Evolutionary conservation across 2,329 filamentous ascomycete genomes (phyloP), one percentile per base, ranked within the genome.

Genomic region (Didymellaceae sp.): DNA sequence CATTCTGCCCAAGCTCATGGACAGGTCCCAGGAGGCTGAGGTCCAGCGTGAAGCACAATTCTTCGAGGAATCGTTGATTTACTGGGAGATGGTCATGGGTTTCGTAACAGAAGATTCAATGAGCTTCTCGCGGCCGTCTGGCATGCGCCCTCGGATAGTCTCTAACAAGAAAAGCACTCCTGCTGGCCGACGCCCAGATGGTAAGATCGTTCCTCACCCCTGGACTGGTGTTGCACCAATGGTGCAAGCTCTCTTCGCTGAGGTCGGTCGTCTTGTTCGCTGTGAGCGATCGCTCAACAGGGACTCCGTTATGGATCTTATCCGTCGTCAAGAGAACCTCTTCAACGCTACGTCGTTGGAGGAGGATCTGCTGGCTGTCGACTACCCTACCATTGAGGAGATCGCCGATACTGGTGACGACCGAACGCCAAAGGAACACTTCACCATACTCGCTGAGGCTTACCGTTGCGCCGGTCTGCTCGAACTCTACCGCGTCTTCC

Each of bases 21-120:
- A 63, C 34, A 62, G 60, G 9, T 64, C 66, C 1, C 63, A 68
- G 47, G 59, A 70, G 9, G 62, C 68, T 49, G 58, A 70, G 37
- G 55, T 67, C 16, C 66, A 71, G 39, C 63, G 67, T 13, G 62
- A 74, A 52, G 72, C 70, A 45, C 75, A 78, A 24, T 84, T 84
- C 61, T 82, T 82, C 55, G 77, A 82, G 52, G 79, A 83, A 59
- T 79, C 80, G 17, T 67, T 83, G 31, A 78, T 83, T 40, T 82
- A 83, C 55, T 84, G 81, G 81, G 81, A 83, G 57, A 83, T 83
- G 81, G 72, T 82, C 3, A 77, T 82, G 40, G 80, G 80, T 0
- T 83, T 82, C 55, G 78, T 83, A 18, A 78, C 75, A 50, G 75
- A 76, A 57, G 75, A 74, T 40, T 71, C 65, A 18, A 66, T 70